Conservation (phyloP, 2,329 filamentous ascomycete genomes). For the Paramyrothecium sp. region DNA sequence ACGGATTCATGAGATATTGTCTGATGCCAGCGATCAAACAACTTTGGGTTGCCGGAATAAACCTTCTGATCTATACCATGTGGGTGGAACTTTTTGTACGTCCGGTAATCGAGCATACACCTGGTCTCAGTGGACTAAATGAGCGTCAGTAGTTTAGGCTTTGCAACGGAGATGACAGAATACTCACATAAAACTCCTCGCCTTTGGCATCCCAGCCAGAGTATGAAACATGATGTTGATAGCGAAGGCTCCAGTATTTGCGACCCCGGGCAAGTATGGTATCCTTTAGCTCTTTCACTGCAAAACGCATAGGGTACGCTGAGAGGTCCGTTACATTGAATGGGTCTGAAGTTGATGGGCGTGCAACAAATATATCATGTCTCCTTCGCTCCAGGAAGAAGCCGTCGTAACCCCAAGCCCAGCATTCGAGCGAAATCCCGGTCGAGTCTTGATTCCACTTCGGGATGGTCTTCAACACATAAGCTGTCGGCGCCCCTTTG, state of each 20-base stretch:
- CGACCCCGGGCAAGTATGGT: not conserved
- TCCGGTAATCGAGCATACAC: not conserved
- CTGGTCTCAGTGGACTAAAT: not conserved
- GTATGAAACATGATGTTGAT: not conserved
- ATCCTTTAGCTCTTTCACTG: not conserved
- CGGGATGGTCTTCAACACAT: not conserved
- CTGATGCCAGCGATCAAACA: not conserved
- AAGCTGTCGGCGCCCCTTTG: not conserved
- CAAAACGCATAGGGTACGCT: not conserved
- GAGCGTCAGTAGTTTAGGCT: not conserved
- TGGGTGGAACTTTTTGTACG: not conserved
- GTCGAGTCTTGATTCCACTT: not conserved
- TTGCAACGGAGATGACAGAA: not conserved
- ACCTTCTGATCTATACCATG: not conserved
- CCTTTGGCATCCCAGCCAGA: not conserved
- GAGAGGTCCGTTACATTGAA: not conserved
- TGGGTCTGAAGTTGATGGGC: not conserved
- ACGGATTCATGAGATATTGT: not conserved
- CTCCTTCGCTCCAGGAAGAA: not conserved
- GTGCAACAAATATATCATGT: not conserved
- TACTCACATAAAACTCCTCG: not conserved
- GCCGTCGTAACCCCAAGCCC: not conserved
- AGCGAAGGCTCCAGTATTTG: not conserved
- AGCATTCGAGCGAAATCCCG: not conserved
- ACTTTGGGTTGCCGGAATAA: not conserved